Evolutionary conservation across 2,329 filamentous ascomycete genomes (phyloP).

Genomic region (Chaetomium sp.): DNA sequence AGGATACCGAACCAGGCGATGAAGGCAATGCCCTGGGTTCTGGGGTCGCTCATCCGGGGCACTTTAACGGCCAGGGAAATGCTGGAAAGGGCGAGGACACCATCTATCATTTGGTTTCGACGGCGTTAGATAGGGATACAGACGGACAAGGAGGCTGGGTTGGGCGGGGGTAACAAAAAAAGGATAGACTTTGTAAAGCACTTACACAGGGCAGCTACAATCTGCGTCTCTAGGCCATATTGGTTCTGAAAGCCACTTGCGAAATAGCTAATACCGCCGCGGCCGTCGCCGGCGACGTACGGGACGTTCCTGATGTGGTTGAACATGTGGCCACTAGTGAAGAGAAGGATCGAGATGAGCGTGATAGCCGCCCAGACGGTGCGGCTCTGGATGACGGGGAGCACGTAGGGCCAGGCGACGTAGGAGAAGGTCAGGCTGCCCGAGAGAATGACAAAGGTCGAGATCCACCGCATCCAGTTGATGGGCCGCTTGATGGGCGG

Average conservation of each 20-base stretch:
- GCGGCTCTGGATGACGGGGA: slow-evolving; percentile 83
- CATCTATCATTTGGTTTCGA: slow-evolving; percentile 44
- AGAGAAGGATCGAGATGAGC: slow-evolving; percentile 85
- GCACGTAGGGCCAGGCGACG: slow-evolving; percentile 74
- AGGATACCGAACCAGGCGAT: slow-evolving; percentile 77
- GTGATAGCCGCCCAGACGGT: slow-evolving; percentile 93
- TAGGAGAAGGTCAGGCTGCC: slow-evolving; percentile 68
- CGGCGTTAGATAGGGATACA: slow-evolving; percentile 31
- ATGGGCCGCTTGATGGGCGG: slow-evolving; percentile 80
- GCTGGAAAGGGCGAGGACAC: slow-evolving; percentile 81
- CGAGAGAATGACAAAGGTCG: slow-evolving; percentile 67
- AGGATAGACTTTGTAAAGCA: background rate
- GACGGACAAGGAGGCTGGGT: background rate
- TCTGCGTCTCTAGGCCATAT: slow-evolving; percentile 92
- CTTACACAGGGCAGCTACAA: slow-evolving; percentile 88
- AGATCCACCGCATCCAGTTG: slow-evolving; percentile 78
- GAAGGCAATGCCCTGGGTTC: slow-evolving; percentile 78
- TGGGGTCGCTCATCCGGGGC: slow-evolving; percentile 78
- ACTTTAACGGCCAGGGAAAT: slow-evolving; percentile 92
- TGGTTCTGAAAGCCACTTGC: slow-evolving; percentile 91
- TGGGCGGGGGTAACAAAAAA: background rate
- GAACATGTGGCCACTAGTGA: slow-evolving; percentile 98
- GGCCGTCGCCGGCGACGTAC: slow-evolving; percentile 83
- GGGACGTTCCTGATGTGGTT: slow-evolving; percentile 97
- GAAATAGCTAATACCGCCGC: slow-evolving; percentile 87